Evolutionary conservation across 2,329 filamentous ascomycete species (phyloP), one percentile per base, ranked within the genome.

Genomic region (Colletotrichum ledebouriae): DNA sequence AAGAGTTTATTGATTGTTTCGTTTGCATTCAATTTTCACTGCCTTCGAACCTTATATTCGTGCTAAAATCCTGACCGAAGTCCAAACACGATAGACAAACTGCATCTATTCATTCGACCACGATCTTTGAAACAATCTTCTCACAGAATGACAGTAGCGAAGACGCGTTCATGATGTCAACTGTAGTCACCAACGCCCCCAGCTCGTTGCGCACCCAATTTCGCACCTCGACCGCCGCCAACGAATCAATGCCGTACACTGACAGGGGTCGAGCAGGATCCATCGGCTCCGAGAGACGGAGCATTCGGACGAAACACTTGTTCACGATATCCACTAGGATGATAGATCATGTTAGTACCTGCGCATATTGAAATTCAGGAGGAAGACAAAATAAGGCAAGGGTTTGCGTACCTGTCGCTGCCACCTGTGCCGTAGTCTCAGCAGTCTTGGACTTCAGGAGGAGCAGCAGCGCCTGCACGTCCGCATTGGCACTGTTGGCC

Each of bases 201-300:
- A 77, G 59, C 66, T 75, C 69, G 6, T 62, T 63, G 1, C 72
- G 67, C 1, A 74, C 59, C 71, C 72, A 77, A 39, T 76, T 76
- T 3, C 76, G 71, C 15, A 78, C 46, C 66, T 77, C 76, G 1
- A 78, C 76, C 0, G 75, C 76, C 1, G 73, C 70, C 33, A 78
- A 53, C 0, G 74, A 78, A 37, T 78, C 76, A 1, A 77, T 56
- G 0, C 77, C 76, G 25, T 77, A 78, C 0, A 71, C 67, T 2
- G 72, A 67, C 5, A 77, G 65, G 1, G 74, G 72, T 41, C 75
- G 73, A 2, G 67, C 70, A 0, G 71, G 71, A 37, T 76, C 73
- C 53, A 78, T 71, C 2, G 72, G 62, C 17, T 73, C 71, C 1
- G 69, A 62, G 7, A 78, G 64, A 0, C 74, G 70, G 17, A 78